Evolutionary conservation across 2,329 filamentous ascomycete genomes (phyloP), one percentile per base, ranked within the genome.

Genomic region (Pseudogymnoascus sp.): DNA sequence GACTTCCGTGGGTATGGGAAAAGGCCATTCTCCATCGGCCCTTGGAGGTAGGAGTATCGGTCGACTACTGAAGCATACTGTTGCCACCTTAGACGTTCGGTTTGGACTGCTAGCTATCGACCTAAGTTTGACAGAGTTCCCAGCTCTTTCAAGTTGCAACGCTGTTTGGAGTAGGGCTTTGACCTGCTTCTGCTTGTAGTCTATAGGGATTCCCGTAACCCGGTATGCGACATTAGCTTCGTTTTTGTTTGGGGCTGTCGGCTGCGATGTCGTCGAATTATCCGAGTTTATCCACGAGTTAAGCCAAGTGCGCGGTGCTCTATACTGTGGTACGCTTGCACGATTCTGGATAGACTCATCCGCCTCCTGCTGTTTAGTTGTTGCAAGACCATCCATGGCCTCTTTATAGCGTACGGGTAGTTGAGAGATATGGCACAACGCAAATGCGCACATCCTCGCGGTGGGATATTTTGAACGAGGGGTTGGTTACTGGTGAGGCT

Each of bases 121-220:
- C 45, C 26, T 33, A n/a, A 55, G 26, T 12, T 33, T 55, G 45
- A 12, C 45, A 4, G 26, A 19, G 45, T 19, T 19, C n/a, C 26
- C 45, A 33, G 45, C 45, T 26, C 33, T 33, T 26, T 55, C 45
- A 55, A 55, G 45, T 33, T 55, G 26, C 45, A 55, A 33, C n/a
- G 7, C 26, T 8, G 45, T 33, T 55, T 55, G 45, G 5, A 33
- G 26, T 4, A 55, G 26, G 26, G 26, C n/a, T 10, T 55, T 55
- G 45, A 55, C n/a, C n/a, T 55, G 26, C 45, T 55, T 55, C 45
- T 55, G 45, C 26, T 31, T 55, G 45, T 55, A 55, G n/a, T 33
- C 45, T 55, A 55, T 55, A 19, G 45, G 45, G 26, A 55, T 55
- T 12, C 45, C 45, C 2, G 26, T 55, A 19, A 55, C 45, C 26